Conservation (phyloP, 2,329 filamentous ascomycete species). For the Cryphonectria carpinicola region DNA sequence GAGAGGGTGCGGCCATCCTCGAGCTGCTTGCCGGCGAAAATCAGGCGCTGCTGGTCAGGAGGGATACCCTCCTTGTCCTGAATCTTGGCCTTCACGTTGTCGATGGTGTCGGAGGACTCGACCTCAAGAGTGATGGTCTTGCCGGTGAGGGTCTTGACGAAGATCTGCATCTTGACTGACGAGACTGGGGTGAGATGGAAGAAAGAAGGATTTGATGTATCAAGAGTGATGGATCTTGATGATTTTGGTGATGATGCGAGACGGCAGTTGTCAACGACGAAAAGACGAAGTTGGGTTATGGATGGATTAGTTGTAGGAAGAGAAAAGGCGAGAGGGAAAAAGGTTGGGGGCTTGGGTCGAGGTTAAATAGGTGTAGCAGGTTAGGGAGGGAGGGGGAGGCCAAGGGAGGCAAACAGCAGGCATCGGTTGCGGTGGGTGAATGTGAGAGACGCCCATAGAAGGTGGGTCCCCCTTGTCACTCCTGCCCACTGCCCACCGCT, state of each 20-base stretch:
- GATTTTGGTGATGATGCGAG: constrained; percentile 51
- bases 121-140: constrained; percentile 95
- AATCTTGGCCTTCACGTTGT: constrained; percentile 97
- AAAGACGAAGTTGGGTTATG: background rate
- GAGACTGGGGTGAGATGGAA: constrained; percentile 51
- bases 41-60: constrained; percentile 92
- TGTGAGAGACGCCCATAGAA: constrained; percentile 12
- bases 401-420: constrained; percentile 10
- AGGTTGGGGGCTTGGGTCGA: constrained; percentile 3
- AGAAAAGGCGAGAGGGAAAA: background rate
- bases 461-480: constrained; percentile 14
- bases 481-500: constrained; percentile 9
- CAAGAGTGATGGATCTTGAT: constrained; percentile 63
- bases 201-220: constrained; percentile 46
- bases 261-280: background rate
- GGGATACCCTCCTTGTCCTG: constrained; percentile 98
- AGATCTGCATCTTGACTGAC: constrained; percentile 61
- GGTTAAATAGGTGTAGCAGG: constrained; percentile 16
- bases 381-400: background rate
- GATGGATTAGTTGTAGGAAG: constrained; percentile 7
- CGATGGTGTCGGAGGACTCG: constrained; percentile 87
- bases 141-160: constrained; percentile 85
- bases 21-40: constrained; percentile 95
- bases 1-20: constrained; percentile 90
- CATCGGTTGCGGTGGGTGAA: constrained; percentile 15